phyloP scores from a whole-genome alignment of 2,329 filamentous ascomycete genomes.

The Ophidiomyces ophidiicola region DNA sequence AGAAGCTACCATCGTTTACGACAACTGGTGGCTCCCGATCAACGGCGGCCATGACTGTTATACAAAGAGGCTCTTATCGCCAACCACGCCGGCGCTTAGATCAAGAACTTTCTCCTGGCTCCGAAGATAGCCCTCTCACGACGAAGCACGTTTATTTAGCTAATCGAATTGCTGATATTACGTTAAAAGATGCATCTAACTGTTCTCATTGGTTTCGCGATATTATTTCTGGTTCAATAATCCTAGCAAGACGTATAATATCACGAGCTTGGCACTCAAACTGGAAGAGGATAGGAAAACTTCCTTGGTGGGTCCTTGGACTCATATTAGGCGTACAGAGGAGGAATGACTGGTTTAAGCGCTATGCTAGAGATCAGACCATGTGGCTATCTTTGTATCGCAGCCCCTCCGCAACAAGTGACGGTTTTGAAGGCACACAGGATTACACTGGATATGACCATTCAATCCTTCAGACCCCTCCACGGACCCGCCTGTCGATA shows the following conservation, averaged over 20 bases:
- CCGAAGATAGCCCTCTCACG: neutral
- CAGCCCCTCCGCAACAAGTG: neutral
- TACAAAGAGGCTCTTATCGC: slow-evolving; percentile 1
- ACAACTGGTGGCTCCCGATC: neutral
- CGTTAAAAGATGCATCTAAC: neutral
- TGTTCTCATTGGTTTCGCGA: slow-evolving; percentile 6
- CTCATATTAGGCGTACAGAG: slow-evolving; percentile 20
- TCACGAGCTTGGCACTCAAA: slow-evolving; percentile 26
- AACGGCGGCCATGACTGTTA: slow-evolving; percentile 3
- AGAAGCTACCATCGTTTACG: neutral
- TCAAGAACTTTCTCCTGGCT: neutral
- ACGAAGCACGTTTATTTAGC: neutral
- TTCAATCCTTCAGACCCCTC: neutral
- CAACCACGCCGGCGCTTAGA: neutral
- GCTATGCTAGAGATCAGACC: neutral
- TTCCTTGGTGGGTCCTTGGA: slow-evolving; percentile 30
- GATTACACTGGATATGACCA: neutral
- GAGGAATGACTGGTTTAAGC: slow-evolving; percentile 14
- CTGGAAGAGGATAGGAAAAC: slow-evolving; percentile 22
- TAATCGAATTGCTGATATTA: neutral
- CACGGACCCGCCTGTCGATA: slow-evolving; percentile 3
- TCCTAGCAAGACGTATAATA: slow-evolving; percentile 23
- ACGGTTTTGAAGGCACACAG: neutral
- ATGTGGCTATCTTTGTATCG: neutral
- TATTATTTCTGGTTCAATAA: slow-evolving; percentile 4